A percentile compares a stretch with the other conserved stretches of the same genome.
Conservation (phyloP, 768 basidiomycete genomes). For the Amanita exitialis region DNA sequence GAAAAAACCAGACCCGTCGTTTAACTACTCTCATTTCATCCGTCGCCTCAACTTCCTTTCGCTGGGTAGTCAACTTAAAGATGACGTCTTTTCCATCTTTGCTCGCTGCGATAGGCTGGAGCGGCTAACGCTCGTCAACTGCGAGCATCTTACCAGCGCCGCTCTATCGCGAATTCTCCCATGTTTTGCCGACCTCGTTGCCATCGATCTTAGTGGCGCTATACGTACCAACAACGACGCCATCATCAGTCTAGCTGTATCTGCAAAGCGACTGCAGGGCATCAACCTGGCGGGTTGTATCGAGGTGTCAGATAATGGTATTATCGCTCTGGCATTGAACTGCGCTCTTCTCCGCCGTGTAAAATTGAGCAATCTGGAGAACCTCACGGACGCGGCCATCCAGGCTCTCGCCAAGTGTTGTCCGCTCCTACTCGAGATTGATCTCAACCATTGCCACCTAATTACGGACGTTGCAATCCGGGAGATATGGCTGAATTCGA, state of each 20-base stretch:
- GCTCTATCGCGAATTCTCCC: conserved; percentile 58
- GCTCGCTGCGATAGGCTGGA: conserved; percentile 73
- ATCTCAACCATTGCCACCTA: conserved; percentile 74
- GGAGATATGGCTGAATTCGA: conserved; percentile 73
- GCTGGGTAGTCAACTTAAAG: conserved; percentile 58
- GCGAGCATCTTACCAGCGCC: conserved; percentile 54
- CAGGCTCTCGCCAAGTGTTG: conserved; percentile 69
- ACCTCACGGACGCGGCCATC: conserved; percentile 69
- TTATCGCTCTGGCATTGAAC: conserved; percentile 64
- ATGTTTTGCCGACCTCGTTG: conserved; percentile 66
- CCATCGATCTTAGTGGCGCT: conserved; percentile 78
- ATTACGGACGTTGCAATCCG: conserved; percentile 74
- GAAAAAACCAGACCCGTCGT: conserved; percentile 54
- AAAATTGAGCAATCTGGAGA: conserved; percentile 73
- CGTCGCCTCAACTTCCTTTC: conserved; percentile 84
- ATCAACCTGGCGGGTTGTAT: conserved; percentile 85
- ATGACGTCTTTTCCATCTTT: conserved; percentile 65
- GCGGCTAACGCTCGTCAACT: conserved; percentile 80
- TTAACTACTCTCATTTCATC: conserved; percentile 82
- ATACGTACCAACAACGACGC: conserved; percentile 59
- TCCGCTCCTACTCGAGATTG: conserved; percentile 86
- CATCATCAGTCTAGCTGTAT: conserved; percentile 57
- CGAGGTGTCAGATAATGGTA: conserved; percentile 65
- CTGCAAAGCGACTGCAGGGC: conserved; percentile 75
- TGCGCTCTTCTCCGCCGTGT: conserved; percentile 80